A percentile compares a stretch with the other conserved stretches of the same genome.
These are phyloP conservation scores for Fusarium nanum DNA, from an alignment of 2,329 filamentous ascomycete species.

Conservation along the genomic window DNA sequence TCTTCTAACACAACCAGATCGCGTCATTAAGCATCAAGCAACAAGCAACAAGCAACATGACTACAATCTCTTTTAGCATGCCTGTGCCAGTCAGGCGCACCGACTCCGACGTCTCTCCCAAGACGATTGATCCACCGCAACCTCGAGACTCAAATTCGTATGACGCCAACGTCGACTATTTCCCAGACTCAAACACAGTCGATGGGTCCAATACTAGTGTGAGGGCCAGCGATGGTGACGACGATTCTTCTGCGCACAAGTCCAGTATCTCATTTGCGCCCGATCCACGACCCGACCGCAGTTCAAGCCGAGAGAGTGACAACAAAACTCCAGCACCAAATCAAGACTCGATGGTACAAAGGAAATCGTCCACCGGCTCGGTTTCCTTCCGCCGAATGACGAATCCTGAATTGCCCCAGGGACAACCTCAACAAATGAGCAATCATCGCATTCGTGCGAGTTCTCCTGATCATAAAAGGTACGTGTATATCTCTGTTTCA, in stretches of 20 bases:
- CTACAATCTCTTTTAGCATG: slow-evolving; percentile 39
- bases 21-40: slow-evolving; percentile 12
- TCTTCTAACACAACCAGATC: slow-evolving; percentile 1
- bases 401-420: slow-evolving; percentile 61
- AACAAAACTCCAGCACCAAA: slow-evolving; percentile 43
- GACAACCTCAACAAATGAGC: slow-evolving; percentile 58
- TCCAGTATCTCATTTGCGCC: slow-evolving; percentile 52
- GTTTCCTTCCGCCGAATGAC: slow-evolving; percentile 59
- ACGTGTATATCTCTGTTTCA: slow-evolving; percentile 33
- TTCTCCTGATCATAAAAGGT: slow-evolving; percentile 64
- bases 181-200: slow-evolving; percentile 42
- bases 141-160: slow-evolving; percentile 24
- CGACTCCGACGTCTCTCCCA: slow-evolving; percentile 59
- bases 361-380: slow-evolving; percentile 61
- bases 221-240: slow-evolving; percentile 47
- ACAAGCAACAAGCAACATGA: slow-evolving; percentile 22
- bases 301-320: slow-evolving; percentile 42
- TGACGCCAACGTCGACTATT: slow-evolving; percentile 41
- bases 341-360: slow-evolving; percentile 43
- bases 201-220: slow-evolving; percentile 43
- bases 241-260: slow-evolving; percentile 49
- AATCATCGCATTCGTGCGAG: slow-evolving; percentile 57
- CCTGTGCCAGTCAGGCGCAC: slow-evolving; percentile 49
- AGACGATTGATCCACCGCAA: slow-evolving; percentile 44
- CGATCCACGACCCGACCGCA: slow-evolving; percentile 47